Conservation (phyloP, 768 basidiomycete species). For the Daedaleopsis nitida region DNA sequence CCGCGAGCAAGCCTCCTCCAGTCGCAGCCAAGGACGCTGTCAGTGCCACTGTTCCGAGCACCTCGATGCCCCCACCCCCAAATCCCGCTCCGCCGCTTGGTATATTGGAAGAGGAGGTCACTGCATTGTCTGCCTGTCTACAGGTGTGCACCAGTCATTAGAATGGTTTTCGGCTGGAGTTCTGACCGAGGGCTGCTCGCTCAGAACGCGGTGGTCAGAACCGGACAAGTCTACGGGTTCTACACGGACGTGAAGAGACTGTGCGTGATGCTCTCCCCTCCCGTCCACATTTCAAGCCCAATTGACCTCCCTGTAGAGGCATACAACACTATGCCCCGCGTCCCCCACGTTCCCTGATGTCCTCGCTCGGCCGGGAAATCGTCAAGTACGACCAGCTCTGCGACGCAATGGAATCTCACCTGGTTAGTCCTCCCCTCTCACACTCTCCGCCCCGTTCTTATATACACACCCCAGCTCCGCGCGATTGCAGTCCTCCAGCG, state of each 20-base stretch:
- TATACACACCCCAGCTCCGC: slow-evolving; percentile 48
- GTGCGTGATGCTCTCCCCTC: slow-evolving; percentile 57
- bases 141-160: slow-evolving; percentile 42
- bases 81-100: slow-evolving; percentile 39
- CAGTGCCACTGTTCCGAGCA: slow-evolving; percentile 10
- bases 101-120: slow-evolving; percentile 67
- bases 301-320: slow-evolving; percentile 41
- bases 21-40: slow-evolving; percentile 31
- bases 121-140: slow-evolving; percentile 56
- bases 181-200: not conserved
- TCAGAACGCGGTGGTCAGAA: slow-evolving; percentile 67
- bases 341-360: slow-evolving; percentile 66
- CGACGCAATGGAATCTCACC: slow-evolving; percentile 71
- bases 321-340: slow-evolving; percentile 57
- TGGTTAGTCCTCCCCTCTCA: slow-evolving; percentile 48
- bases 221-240: slow-evolving; percentile 71
- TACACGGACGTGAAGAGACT: slow-evolving; percentile 65
- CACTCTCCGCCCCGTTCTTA: not conserved
- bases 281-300: not conserved
- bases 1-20: not conserved
- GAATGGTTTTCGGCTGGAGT: not conserved
- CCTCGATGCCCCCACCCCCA: slow-evolving; percentile 58
- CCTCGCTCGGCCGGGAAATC: slow-evolving; percentile 69
- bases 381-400: slow-evolving; percentile 82
- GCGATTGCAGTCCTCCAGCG: slow-evolving; percentile 74